Evolutionary conservation across 805 yeast genomes (phyloP).

Genomic region (Myxozyma lipomycoides): DNA sequence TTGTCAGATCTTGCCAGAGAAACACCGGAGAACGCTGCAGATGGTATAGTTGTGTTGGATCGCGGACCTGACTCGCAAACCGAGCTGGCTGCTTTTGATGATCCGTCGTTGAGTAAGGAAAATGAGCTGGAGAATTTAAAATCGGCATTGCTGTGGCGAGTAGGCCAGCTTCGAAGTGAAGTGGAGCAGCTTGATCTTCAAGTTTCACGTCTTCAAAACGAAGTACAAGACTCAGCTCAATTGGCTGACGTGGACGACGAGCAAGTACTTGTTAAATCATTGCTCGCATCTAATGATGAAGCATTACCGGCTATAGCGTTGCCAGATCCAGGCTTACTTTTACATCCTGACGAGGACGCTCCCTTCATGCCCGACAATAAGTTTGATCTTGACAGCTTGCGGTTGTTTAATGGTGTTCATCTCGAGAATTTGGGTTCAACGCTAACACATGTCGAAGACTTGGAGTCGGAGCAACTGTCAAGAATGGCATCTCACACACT

Average conservation of each 20-base stretch:
- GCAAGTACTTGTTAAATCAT: not conserved
- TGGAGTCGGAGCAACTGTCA: not conserved
- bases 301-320: not conserved
- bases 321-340: not conserved
- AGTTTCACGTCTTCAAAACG: not conserved
- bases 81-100: too few species aligned
- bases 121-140: slow-evolving; percentile 6
- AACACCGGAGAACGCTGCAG: too few species aligned
- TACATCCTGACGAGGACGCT: not conserved
- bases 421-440: slow-evolving; percentile 1
- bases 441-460: not conserved
- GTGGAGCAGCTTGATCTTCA: not conserved
- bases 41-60: too few species aligned
- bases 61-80: too few species aligned
- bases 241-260: not conserved
- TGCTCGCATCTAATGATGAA: slow-evolving; percentile 2
- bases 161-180: slow-evolving; percentile 2
- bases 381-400: slow-evolving; percentile 12
- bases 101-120: slow-evolving; percentile 3
- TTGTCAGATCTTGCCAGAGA: too few species aligned
- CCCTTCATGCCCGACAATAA: slow-evolving; percentile 17
- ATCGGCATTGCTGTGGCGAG: slow-evolving; percentile 4
- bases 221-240: not conserved
- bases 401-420: slow-evolving; percentile 7
- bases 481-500: slow-evolving; percentile 9